Base-by-base conservation (phyloP, 306 rosid species). In the Lupinus albus region DNA sequence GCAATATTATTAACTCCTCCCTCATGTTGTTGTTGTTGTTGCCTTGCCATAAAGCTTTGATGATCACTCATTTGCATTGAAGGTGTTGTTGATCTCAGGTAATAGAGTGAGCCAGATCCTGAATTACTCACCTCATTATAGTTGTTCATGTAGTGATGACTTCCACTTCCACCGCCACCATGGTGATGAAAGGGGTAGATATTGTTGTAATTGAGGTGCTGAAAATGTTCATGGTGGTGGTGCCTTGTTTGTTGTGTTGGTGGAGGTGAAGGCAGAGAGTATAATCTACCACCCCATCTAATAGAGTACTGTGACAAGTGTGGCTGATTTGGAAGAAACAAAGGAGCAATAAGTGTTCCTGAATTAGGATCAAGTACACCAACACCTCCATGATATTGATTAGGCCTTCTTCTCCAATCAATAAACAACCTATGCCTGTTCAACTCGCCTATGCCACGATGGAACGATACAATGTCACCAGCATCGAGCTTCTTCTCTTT, bases 401-500 rank as follows among this genome's bases (percentile, higher is more conserved):
- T 70, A 15, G 80, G 60, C 11, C 92, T 76, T 30, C 81, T 78
- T 78, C 76, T 80, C 92, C 95, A 91, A 74, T 91, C 97, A 8
- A 91, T 91, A 74, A 53, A 86, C 78, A 88, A 70, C 7, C 78
- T 68, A 68, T 87, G 88, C 33, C 85, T 78, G 4, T 66, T 73
- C 2, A 63, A 48, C n/a, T 87, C 91, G 0, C 88, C 86, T 3
- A 85, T 80, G 0, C 96, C 98, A 0, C 98, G 89, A 67, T 86
- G 82, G 61, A 91, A 91, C 0, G 95, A 91, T 16, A 91, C 95
- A 64, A 88, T 62, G 78, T 91, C 97, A 0, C 97, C 97, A 1
- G 97, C 92, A 6, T 91, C 89, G 4, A 91, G 91, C 70, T 83
- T 86, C 76, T 91, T 91, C 73, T 91, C 97, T 63, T 88, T 91